These are phyloP conservation scores for Ballota nigra DNA, from an alignment of 257 asterid species.

Conservation along the genomic window DNA sequence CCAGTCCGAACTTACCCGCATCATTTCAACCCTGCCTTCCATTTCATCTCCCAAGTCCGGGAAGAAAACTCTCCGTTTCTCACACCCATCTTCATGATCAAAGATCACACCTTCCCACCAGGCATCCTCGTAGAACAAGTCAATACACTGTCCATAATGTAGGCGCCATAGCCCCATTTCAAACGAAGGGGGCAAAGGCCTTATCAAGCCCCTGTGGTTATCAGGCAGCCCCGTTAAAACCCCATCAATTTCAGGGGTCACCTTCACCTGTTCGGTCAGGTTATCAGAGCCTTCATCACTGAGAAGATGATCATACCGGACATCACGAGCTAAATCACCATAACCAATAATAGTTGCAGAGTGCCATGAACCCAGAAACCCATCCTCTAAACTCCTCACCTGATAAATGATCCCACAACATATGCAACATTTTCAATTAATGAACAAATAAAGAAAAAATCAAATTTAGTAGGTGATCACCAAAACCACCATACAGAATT, in stretches of 20 bases:
- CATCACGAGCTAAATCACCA: conserved; percentile 34
- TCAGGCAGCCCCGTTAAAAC: not conserved
- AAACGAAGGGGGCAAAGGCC: conserved; percentile 59
- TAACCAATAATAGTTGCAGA: conserved; percentile 33
- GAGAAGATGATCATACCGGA: conserved; percentile 54
- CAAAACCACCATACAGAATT: not conserved
- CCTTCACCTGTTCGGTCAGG: conserved; percentile 46
- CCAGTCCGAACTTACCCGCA: conserved; percentile 74
- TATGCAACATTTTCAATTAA: not conserved
- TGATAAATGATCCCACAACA: conserved; percentile 23
- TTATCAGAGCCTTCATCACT: conserved; percentile 40
- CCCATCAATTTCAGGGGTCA: conserved; percentile 58
- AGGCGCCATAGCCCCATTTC: conserved; percentile 25
- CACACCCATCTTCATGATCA: conserved; percentile 57
- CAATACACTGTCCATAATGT: conserved; percentile 78
- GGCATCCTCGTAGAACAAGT: conserved; percentile 48
- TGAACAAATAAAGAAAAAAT: not conserved
- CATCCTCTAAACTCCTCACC: conserved; percentile 71
- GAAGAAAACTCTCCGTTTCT: conserved; percentile 60
- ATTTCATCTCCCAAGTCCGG: conserved; percentile 90
- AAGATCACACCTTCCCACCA: conserved; percentile 99
- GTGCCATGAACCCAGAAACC: conserved; percentile 73
- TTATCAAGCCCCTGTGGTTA: conserved; percentile 50
- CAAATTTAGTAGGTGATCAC: conserved; percentile 7
- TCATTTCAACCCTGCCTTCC: conserved; percentile 32